Conservation (phyloP, 179 eudicot genomes). For the Silene vulgaris region DNA sequence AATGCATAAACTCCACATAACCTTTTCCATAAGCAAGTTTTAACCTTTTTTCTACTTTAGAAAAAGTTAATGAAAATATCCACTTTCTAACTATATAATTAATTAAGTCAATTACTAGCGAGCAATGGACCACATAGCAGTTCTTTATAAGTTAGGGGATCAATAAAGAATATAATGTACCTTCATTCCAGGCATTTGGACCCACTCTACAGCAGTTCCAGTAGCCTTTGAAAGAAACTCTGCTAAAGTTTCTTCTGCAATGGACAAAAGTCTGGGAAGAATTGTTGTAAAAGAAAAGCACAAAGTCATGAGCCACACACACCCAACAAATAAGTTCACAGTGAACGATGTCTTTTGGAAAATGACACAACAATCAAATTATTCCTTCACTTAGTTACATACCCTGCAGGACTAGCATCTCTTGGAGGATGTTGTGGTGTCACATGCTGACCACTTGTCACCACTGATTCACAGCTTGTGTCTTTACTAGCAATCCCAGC, state of each 20-base stretch:
- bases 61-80: neutral
- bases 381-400: slow-evolving; percentile 33
- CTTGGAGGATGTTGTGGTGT: slow-evolving; percentile 82
- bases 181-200: slow-evolving; percentile 99
- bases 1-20: neutral
- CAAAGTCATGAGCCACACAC: slow-evolving; percentile 24
- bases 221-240: slow-evolving; percentile 99
- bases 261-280: slow-evolving; percentile 82
- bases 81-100: neutral
- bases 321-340: slow-evolving; percentile 28
- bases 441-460: slow-evolving; percentile 83
- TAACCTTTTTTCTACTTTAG: neutral
- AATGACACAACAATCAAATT: slow-evolving; percentile 39
- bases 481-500: slow-evolving; percentile 62
- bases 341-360: slow-evolving; percentile 29
- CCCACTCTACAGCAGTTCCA: slow-evolving; percentile 99
- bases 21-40: neutral
- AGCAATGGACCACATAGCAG: slow-evolving; percentile 16
- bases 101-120: slow-evolving; percentile 17
- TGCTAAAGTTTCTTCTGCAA: slow-evolving; percentile 99
- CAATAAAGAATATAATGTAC: slow-evolving; percentile 31
- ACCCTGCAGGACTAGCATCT: slow-evolving; percentile 99
- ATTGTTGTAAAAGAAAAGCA: slow-evolving; percentile 19
- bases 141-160: slow-evolving; percentile 6
- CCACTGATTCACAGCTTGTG: slow-evolving; percentile 91